Percentiles rank a stretch among this genome's conserved stretches.
Evolutionary conservation across 2,329 filamentous ascomycete genomes (phyloP).

Genomic region (Verticillium klebahnii): DNA sequence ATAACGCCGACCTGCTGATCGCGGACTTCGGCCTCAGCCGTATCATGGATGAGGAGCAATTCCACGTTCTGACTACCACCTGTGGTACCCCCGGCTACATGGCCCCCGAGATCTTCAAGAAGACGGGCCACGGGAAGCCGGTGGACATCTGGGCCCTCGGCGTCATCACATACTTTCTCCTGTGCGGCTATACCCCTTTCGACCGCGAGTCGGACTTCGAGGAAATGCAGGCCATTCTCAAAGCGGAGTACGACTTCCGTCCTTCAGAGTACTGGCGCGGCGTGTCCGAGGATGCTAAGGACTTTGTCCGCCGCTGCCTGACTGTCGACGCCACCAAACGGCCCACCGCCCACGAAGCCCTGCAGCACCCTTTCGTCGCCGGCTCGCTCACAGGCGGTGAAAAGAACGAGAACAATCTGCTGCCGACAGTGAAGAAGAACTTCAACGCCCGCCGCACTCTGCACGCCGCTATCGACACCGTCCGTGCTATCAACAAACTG

Average conservation of each 20-base stretch:
- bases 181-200: slow-evolving; percentile 97
- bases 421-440: slow-evolving; percentile 69
- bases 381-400: slow-evolving; percentile 43
- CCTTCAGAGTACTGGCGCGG: slow-evolving; percentile 95
- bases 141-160: slow-evolving; percentile 98
- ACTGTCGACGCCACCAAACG: slow-evolving; percentile 83
- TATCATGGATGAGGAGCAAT: slow-evolving; percentile 99
- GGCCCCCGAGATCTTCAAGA: slow-evolving; percentile 99
- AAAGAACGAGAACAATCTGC: slow-evolving; percentile 51
- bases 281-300: slow-evolving; percentile 78
- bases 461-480: slow-evolving; percentile 67
- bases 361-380: slow-evolving; percentile 62
- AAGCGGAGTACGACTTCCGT: slow-evolving; percentile 93
- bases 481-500: slow-evolving; percentile 67
- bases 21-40: slow-evolving; percentile 93
- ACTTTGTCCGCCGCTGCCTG: slow-evolving; percentile 88
- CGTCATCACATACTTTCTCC: slow-evolving; percentile 96
- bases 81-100: slow-evolving; percentile 98
- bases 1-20: slow-evolving; percentile 94
- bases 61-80: slow-evolving; percentile 94
- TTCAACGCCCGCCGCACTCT: slow-evolving; percentile 66
- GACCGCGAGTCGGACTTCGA: slow-evolving; percentile 96
- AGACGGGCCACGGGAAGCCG: slow-evolving; percentile 94
- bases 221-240: slow-evolving; percentile 98
- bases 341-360: slow-evolving; percentile 83